These are phyloP conservation scores for Plantago lanceolata DNA, from an alignment of 305 asterid species.

Conservation along the genomic window DNA sequence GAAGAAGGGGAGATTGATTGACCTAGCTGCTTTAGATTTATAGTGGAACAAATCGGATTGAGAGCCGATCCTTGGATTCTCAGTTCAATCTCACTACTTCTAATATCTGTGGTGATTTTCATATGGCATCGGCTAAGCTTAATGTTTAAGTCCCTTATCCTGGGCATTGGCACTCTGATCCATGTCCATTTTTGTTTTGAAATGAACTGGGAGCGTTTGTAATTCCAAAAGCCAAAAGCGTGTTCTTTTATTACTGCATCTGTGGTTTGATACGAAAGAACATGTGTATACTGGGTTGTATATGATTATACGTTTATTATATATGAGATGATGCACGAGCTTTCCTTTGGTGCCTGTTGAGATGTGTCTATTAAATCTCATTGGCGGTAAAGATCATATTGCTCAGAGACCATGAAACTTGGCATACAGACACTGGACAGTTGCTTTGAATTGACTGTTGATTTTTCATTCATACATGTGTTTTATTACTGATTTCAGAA, in stretches of 20 bases:
- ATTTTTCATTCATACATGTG: too few relatives aligned
- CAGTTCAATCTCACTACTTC: too few relatives aligned
- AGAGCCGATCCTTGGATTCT: neutral
- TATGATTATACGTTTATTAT: neutral
- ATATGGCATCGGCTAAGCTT: neutral
- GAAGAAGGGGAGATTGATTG: slow-evolving; percentile 75
- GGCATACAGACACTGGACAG: too few relatives aligned
- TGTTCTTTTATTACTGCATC: neutral
- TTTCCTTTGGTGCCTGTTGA: too few relatives aligned
- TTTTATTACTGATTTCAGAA: too few relatives aligned
- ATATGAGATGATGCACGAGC: too few relatives aligned
- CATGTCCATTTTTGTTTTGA: neutral
- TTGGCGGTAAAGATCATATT: too few relatives aligned
- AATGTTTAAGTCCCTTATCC: neutral
- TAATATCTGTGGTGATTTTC: too few relatives aligned
- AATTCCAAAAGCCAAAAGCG: neutral
- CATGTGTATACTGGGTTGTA: neutral
- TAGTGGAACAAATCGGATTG: neutral
- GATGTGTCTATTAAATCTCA: too few relatives aligned
- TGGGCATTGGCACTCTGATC: neutral
- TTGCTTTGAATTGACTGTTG: too few relatives aligned
- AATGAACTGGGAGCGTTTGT: neutral
- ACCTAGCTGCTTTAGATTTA: slow-evolving; percentile 5
- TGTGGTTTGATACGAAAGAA: neutral
- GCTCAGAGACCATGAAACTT: too few relatives aligned